Conservation (phyloP, 768 basidiomycete species). For the Zangia roseola region DNA sequence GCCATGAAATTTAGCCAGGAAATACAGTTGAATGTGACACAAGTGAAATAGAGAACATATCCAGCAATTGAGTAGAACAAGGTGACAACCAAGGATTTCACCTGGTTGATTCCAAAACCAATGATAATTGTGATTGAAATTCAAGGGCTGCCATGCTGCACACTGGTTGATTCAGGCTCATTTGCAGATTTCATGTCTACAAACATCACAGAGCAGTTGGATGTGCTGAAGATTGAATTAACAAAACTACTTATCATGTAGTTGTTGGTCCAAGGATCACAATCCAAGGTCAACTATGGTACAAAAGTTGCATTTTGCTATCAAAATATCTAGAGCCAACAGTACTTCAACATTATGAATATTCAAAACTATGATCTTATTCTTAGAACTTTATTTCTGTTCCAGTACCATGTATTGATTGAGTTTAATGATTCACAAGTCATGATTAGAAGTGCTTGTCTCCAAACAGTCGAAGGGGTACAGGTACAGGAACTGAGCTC, state of each 20-base stretch:
- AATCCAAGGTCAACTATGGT: slow-evolving; percentile 23
- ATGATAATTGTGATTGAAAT: slow-evolving; percentile 10
- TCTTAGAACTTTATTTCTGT: slow-evolving; percentile 39
- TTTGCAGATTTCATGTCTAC: slow-evolving; percentile 32
- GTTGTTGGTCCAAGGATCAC: slow-evolving; percentile 32
- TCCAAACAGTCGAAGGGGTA: slow-evolving; percentile 16
- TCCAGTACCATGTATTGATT: slow-evolving; percentile 29
- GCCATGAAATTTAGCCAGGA: too few relatives aligned
- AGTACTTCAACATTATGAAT: slow-evolving; percentile 38
- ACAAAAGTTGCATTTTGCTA: slow-evolving; percentile 12
- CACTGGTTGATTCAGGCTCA: slow-evolving; percentile 26
- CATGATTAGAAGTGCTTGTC: slow-evolving; percentile 5
- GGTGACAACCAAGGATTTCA: too few relatives aligned
- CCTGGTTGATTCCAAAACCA: slow-evolving; percentile 9
- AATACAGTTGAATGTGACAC: too few relatives aligned
- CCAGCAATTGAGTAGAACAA: too few relatives aligned
- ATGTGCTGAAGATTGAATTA: slow-evolving; percentile 5
- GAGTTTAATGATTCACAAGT: slow-evolving; percentile 26
- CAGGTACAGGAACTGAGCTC: neutral
- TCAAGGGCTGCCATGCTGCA: slow-evolving; percentile 16
- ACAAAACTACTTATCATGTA: slow-evolving; percentile 29
- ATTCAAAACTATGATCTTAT: slow-evolving; percentile 37
- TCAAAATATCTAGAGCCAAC: slow-evolving; percentile 16
- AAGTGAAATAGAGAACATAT: too few relatives aligned
- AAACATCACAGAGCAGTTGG: slow-evolving; percentile 29